A percentile compares a stretch with the other conserved stretches of the same genome.
phyloP scores from a whole-genome alignment of 2,329 filamentous ascomycete species.

The Phaeosphaeriaceae sp. region DNA sequence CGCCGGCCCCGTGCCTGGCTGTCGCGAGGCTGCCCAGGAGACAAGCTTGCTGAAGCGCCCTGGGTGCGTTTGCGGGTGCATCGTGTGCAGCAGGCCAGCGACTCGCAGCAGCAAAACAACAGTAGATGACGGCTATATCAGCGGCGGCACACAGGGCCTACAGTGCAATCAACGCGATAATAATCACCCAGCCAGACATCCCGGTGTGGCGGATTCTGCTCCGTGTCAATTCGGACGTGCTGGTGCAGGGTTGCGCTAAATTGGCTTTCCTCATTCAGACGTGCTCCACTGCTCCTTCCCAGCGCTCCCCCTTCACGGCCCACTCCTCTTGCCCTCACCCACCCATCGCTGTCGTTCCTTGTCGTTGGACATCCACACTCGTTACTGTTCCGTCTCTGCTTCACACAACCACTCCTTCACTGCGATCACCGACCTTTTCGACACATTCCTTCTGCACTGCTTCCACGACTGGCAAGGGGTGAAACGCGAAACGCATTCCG shows the following conservation, averaged over 20 bases:
- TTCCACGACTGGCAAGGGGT: slow-evolving; percentile 34
- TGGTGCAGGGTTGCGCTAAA: slow-evolving; percentile 3
- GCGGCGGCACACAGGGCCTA: background rate
- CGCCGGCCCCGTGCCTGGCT: background rate
- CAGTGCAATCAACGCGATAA: background rate
- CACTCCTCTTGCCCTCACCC: slow-evolving; percentile 12
- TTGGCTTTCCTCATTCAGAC: slow-evolving; percentile 5
- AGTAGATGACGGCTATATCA: background rate
- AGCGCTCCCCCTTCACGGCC: slow-evolving; percentile 1
- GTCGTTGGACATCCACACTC: slow-evolving; percentile 36
- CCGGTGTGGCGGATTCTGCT: slow-evolving; percentile 1
- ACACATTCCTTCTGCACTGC: slow-evolving; percentile 39
- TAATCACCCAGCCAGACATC: background rate
- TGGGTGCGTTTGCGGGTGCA: background rate
- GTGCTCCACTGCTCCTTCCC: slow-evolving; percentile 4
- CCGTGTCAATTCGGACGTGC: background rate
- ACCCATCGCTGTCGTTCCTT: slow-evolving; percentile 28
- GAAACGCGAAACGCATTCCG: slow-evolving; percentile 46
- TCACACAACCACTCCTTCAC: slow-evolving; percentile 10
- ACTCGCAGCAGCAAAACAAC: background rate
- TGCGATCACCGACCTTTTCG: slow-evolving; percentile 11
- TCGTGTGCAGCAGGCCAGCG: background rate
- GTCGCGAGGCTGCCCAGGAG: background rate
- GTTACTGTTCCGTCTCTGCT: slow-evolving; percentile 22
- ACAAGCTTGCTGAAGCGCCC: background rate